Conservation (phyloP, 495 filamentous ascomycete species). For the Aspergillus nanangensis region DNA sequence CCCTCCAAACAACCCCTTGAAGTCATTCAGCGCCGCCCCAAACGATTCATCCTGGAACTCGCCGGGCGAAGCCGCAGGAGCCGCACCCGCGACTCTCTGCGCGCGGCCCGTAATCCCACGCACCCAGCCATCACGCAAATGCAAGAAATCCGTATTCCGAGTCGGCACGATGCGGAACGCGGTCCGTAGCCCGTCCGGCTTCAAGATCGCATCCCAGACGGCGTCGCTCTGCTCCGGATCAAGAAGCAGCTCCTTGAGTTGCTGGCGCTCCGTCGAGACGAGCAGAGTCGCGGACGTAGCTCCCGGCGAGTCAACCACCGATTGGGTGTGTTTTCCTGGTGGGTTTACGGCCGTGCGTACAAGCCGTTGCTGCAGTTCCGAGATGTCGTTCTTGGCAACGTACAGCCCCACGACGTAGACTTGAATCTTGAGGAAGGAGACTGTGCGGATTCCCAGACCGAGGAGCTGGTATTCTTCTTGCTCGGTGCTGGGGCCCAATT, state of each 20-base stretch:
- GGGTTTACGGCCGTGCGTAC: constrained; percentile 40
- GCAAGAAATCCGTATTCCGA: constrained; percentile 85
- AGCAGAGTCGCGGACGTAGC: constrained; percentile 71
- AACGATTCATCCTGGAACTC: constrained; percentile 68
- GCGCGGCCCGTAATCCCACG: constrained; percentile 73
- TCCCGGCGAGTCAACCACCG: constrained; percentile 43
- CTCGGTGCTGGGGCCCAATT: constrained; percentile 16
- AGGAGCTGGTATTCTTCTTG: constrained; percentile 78
- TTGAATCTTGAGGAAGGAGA: constrained; percentile 84
- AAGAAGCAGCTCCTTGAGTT: constrained; percentile 61
- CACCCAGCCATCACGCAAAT: constrained; percentile 88
- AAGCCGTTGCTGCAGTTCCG: constrained; percentile 50
- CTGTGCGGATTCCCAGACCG: constrained; percentile 81
- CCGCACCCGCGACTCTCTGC: too few species aligned
- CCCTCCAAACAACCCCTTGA: constrained; percentile 74
- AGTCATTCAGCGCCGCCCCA: constrained; percentile 62
- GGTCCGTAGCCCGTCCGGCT: constrained; percentile 58
- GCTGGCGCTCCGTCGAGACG: constrained; percentile 71
- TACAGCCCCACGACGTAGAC: constrained; percentile 95
- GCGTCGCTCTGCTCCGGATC: constrained; percentile 62
- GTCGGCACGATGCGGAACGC: constrained; percentile 77
- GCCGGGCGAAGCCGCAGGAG: constrained; percentile 18
- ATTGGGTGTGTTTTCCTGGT: constrained; percentile 38
- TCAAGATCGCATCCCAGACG: constrained; percentile 70
- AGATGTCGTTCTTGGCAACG: constrained; percentile 72